Conservation (phyloP, 139 green algal genomes). For the Micromonas pusilla region DNA sequence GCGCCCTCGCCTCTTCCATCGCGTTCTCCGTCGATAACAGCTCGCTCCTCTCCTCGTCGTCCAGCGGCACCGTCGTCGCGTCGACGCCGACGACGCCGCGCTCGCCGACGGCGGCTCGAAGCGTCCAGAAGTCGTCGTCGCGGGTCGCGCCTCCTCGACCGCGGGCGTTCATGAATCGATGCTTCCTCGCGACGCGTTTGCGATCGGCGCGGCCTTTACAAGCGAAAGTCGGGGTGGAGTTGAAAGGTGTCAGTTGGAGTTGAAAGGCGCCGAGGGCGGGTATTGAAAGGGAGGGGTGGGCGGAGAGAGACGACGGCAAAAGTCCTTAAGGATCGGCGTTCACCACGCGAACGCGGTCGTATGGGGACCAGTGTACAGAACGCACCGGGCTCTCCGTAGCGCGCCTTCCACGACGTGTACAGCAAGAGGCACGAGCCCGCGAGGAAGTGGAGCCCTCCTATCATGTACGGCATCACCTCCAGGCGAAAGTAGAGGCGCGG, state of each 20-base stretch:
- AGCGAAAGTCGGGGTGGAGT: too few relatives aligned
- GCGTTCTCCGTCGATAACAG: not conserved
- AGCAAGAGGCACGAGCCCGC: not conserved
- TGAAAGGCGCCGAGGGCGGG: too few relatives aligned
- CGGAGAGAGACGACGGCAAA: too few relatives aligned
- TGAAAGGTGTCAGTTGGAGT: too few relatives aligned
- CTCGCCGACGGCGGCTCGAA: not conserved
- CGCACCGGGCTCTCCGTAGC: not conserved
- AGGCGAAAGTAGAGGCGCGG: not conserved
- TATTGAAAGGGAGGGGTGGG: too few relatives aligned
- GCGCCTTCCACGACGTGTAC: not conserved
- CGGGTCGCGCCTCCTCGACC: not conserved
- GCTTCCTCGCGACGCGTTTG: not conserved
- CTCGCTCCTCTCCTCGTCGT: not conserved
- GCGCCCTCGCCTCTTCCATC: not conserved
- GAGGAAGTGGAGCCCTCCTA: not conserved
- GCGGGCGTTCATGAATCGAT: not conserved
- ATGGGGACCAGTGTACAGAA: too few relatives aligned
- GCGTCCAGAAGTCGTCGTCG: too few relatives aligned
- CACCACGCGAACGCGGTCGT: too few relatives aligned
- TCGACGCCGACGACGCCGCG: not conserved
- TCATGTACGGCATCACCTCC: not conserved
- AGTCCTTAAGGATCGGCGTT: too few relatives aligned
- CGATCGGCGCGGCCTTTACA: not conserved
- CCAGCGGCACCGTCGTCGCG: not conserved